Evolutionary conservation across 2,329 filamentous ascomycete genomes (phyloP), one percentile per base, ranked within the genome.

Genomic region (Phoma sp.): DNA sequence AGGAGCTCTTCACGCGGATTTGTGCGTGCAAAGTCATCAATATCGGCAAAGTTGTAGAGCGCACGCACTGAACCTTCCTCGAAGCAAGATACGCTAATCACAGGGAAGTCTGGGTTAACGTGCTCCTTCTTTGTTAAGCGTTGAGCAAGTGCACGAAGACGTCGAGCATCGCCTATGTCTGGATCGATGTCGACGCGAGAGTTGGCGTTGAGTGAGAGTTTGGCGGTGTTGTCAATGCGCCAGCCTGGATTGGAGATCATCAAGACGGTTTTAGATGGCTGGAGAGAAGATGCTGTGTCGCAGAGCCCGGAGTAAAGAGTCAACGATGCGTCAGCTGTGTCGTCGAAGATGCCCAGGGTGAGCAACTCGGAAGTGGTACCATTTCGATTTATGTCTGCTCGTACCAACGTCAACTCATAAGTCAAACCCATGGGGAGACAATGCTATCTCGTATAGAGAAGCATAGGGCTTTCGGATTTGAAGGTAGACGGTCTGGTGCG

Each of bases 161-260:
- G 85, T 15, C 76, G 68, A 1, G 82, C 81, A 55, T 87, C 84
- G 1, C 73, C 70, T 28, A 83, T 80, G 2, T 74, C 64, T 0
- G 85, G 85, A 57, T 87, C 78, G 23, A 87, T 74, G 52, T 87
- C 81, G 10, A 87, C 57, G 57, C 75, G 73, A 1, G 84, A 82
- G 14, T 79, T 80, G 26, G 74, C 66, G 14, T 69, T 74, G n/a
- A 78, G 56, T 14, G 74, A 68, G 2, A 74, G 62, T 42, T 74
- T 64, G 15, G 67, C 68, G 4, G 47, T 78, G 64, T 53, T 71
- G 59, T 65, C 74, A 61, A 69, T 71, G 12, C 69, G 75, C 61
- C 76, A 75, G 17, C 71, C 72, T 7, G 81, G 79, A n/a, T 71
- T 75, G 0, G 77, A 78, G 30, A 86, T 76, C 30, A 85, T 74